A percentile compares a stretch with the other conserved stretches of the same genome.
These are phyloP conservation scores for Paecilomyces sp. DNA, from an alignment of 2,329 filamentous ascomycete species.

Conservation along the genomic window DNA sequence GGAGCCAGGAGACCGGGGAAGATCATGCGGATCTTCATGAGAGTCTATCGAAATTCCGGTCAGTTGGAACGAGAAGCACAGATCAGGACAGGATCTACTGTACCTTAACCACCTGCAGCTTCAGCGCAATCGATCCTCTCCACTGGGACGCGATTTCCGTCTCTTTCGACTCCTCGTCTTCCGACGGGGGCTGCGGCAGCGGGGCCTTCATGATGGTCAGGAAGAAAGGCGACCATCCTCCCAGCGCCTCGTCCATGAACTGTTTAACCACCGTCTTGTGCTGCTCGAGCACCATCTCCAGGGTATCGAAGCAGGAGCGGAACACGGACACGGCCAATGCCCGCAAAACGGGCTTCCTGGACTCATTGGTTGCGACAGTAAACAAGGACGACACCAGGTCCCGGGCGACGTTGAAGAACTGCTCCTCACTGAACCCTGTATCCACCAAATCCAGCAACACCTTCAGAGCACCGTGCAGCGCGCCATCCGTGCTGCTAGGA, in stretches of 20 bases:
- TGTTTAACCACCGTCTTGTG: constrained; percentile 77
- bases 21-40: constrained; percentile 79
- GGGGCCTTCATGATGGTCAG: constrained; percentile 66
- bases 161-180: constrained; percentile 53
- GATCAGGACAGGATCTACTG: constrained; percentile 3
- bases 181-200: constrained; percentile 55
- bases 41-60: constrained; percentile 47
- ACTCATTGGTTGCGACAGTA: constrained; percentile 69
- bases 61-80: constrained; percentile 5
- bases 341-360: constrained; percentile 66
- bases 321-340: constrained; percentile 87
- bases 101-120: constrained; percentile 83
- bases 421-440: constrained; percentile 85
- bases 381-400: constrained; percentile 81
- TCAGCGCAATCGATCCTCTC: constrained; percentile 77
- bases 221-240: constrained; percentile 86
- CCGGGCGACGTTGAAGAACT: constrained; percentile 85
- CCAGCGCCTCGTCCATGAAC: constrained; percentile 81
- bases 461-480: constrained; percentile 82
- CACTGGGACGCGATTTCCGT: constrained; percentile 56
- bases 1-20: constrained; percentile 77
- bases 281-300: constrained; percentile 95
- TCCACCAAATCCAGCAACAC: constrained; percentile 87
- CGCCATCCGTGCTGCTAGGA: constrained; percentile 64
- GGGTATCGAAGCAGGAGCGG: constrained; percentile 82